Conservation (phyloP, 2,329 filamentous ascomycete genomes). For the Chalara sp. region DNA sequence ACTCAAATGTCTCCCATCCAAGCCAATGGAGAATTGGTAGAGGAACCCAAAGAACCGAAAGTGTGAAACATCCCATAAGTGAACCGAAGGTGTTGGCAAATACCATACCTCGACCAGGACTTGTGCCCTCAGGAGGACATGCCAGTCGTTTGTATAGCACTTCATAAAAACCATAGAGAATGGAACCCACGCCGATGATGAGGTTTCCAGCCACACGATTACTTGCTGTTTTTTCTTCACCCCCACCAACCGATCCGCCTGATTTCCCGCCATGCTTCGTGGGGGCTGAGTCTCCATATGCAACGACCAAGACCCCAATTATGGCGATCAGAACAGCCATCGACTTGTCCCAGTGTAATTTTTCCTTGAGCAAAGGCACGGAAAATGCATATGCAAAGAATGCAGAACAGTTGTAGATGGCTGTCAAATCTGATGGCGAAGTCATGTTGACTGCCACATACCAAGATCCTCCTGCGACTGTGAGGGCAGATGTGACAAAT, state of each 20-base stretch:
- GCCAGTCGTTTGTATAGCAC: conserved; percentile 92
- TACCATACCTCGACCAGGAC: conserved; percentile 81
- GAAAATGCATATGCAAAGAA: conserved; percentile 99
- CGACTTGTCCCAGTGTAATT: conserved; percentile 76
- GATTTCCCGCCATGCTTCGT: conserved; percentile 48
- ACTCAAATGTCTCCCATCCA: conserved; percentile 74
- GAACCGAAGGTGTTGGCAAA: conserved; percentile 92
- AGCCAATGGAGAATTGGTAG: conserved; percentile 74
- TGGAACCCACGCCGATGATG: conserved; percentile 82
- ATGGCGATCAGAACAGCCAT: conserved; percentile 84
- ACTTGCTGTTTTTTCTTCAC: conserved; percentile 42
- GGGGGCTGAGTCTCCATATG: conserved; percentile 70
- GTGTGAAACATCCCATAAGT: conserved; percentile 79
- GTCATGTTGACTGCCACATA: conserved; percentile 93
- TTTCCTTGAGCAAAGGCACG: conserved; percentile 82
- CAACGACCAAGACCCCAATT: conserved; percentile 84
- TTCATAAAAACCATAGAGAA: conserved; percentile 95
- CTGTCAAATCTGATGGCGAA: conserved; percentile 86
- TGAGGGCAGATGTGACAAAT: conserved; percentile 78
- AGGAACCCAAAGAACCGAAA: conserved; percentile 86
- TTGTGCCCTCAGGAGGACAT: conserved; percentile 85
- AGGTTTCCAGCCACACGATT: conserved; percentile 79
- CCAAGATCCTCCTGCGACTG: conserved; percentile 88
- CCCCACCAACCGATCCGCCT: conserved; percentile 43
- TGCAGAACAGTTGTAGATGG: conserved; percentile 98